Evolutionary conservation across 139 green algal species (phyloP).

Genomic region (Tetraselmis striata): DNA sequence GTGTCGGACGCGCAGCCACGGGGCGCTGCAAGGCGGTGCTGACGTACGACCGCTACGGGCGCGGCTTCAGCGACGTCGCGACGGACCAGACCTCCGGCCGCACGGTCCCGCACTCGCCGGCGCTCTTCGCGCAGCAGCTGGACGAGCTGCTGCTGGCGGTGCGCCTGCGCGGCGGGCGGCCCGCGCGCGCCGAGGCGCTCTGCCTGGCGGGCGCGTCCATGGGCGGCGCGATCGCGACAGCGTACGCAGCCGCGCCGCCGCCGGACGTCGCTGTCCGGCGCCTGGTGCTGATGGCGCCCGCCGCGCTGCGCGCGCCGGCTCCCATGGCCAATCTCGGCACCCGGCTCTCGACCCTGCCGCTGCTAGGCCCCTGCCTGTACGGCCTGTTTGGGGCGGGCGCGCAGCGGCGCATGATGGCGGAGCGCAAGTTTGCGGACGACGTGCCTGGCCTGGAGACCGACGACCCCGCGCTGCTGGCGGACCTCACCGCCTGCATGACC

Average conservation of each 20-base stretch:
- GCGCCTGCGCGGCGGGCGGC: background rate
- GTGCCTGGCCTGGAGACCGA: background rate
- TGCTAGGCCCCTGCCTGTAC: background rate
- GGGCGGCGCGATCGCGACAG: background rate
- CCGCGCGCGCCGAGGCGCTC: background rate
- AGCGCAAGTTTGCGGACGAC: background rate
- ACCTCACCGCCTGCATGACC: background rate
- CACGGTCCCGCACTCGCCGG: background rate
- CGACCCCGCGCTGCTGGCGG: background rate
- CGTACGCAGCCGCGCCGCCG: background rate
- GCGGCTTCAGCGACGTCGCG: background rate
- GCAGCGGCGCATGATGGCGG: background rate
- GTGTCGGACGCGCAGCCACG: background rate
- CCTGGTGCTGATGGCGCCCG: background rate
- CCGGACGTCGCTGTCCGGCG: background rate
- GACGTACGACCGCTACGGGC: background rate
- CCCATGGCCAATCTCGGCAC: background rate
- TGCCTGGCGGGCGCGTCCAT: background rate
- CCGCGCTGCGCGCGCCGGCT: background rate
- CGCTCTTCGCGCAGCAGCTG: background rate
- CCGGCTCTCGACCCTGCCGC: background rate
- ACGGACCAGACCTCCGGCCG: background rate
- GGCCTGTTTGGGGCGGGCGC: background rate
- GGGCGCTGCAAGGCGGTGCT: background rate
- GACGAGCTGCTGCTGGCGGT: background rate